Evolutionary conservation across 1,284 basidiomycete genomes (phyloP), one percentile per base, ranked within the genome.

Genomic region (Trichosporon asahii): DNA sequence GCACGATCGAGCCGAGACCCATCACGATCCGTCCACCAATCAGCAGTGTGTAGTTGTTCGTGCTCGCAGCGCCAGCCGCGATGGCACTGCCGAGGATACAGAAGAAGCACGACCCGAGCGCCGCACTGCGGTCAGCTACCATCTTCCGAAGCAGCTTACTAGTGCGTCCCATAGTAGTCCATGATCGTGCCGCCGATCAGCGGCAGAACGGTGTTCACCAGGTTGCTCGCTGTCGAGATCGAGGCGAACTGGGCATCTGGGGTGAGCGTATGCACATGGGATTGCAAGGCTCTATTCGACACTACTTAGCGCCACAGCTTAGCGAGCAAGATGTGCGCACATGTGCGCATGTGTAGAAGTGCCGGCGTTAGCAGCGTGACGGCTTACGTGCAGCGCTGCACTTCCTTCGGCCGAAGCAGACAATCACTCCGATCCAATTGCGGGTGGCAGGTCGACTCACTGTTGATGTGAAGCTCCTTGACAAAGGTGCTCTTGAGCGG

Each of bases 131-230:
- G 68, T 69, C 57, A 69, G 68, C 60, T 7, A 3, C 1, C 1
- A 1, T n/a, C 25, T 5, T 12, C 25, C 11, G 11, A 7, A 2
- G 7, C 21, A 18, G 23, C 53, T 15, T n/a, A 65, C 66, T 78
- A 76, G 0, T 76, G 75, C 0, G 74, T 74, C 8, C 81, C 84
- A 70, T 80, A 84, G 69, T 83, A 83, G 73, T 85, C 85, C 75
- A 85, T 84, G 14, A 79, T 75, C 44, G 84, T 76, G 44, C 85
- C 85, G 2, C 82, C 81, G 18, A 86, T 78, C 66, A 85, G 78
- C 2, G 85, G 85, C 5, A 85, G 74, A 21, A 85, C 72, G 0
- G 82, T 82, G 70, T 85, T 85, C 73, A 84, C 79, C 21, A 85
- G 77, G 66, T 75, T 79, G 12, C 76, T 74, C 3, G 84, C 81